Evolutionary conservation across 2,329 filamentous ascomycete genomes (phyloP).

Genomic region (Colletotrichum caudatum): DNA sequence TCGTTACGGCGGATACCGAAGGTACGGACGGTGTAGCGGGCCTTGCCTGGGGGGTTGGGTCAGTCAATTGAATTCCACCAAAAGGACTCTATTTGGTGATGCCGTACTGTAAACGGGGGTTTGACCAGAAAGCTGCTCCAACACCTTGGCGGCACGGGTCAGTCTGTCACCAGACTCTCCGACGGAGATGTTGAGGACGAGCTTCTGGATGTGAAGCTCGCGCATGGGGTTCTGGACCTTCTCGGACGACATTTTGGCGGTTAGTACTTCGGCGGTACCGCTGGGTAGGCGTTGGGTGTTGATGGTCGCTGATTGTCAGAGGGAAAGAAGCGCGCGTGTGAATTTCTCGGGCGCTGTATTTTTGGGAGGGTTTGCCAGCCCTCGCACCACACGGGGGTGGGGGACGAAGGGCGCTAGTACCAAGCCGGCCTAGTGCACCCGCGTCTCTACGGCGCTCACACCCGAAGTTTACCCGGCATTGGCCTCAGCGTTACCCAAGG

Average conservation of each 20-base stretch:
- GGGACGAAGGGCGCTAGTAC: conserved; percentile 37
- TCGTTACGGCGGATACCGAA: conserved; percentile 99
- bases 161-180: conserved; percentile 99
- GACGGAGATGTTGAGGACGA: conserved; percentile 98
- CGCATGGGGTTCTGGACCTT: conserved; percentile 99
- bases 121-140: conserved; percentile 99
- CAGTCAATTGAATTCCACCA: conserved; percentile 37
- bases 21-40: conserved; percentile 99
- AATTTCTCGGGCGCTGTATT: conserved; percentile 37
- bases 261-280: conserved; percentile 50
- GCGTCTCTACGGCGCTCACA: fast-evolving
- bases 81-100: neutral
- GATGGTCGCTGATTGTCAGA: conserved; percentile 36
- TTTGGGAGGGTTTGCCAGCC: conserved; percentile 58
- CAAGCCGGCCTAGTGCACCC: neutral
- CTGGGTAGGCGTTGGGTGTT: conserved; percentile 45
- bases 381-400: conserved; percentile 48
- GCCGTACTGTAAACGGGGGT: conserved; percentile 97
- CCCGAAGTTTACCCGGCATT: conserved; percentile 25
- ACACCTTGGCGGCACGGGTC: conserved; percentile 99
- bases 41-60: conserved; percentile 78
- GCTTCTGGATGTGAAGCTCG: conserved; percentile 99
- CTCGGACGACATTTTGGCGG: conserved; percentile 72
- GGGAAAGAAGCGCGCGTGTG: neutral
- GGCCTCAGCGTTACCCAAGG: conserved; percentile 50